A percentile compares a stretch with the other conserved stretches of the same genome.
These are phyloP conservation scores for Fusarium falciforme DNA, from an alignment of 2,329 filamentous ascomycete species.

Conservation along the genomic window DNA sequence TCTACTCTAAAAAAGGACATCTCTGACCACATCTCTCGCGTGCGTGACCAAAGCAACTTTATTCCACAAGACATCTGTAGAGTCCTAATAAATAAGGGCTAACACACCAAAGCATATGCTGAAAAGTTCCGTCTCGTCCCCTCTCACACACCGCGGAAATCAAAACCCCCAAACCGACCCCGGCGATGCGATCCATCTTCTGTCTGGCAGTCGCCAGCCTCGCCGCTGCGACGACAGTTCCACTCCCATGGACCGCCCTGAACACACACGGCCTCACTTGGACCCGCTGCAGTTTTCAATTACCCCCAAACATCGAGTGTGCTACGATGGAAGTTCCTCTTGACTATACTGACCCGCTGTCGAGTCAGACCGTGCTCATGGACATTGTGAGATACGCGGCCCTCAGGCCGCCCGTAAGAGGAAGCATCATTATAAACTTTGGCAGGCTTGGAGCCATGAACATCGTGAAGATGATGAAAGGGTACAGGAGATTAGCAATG, in stretches of 20 bases:
- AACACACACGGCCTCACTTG: not conserved
- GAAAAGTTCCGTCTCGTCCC: not conserved
- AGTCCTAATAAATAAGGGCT: not conserved
- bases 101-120: not conserved
- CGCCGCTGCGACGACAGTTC: not conserved
- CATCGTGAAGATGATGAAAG: not conserved
- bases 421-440: not conserved
- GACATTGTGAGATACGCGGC: not conserved
- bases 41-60: not conserved
- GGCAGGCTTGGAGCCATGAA: not conserved
- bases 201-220: not conserved
- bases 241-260: not conserved
- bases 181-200: not conserved
- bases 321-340: not conserved
- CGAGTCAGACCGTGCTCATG: not conserved
- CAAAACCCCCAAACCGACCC: not conserved
- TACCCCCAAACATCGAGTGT: not conserved
- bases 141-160: not conserved
- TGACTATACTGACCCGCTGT: not conserved
- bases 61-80: not conserved
- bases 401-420: not conserved
- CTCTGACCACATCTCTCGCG: not conserved
- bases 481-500: not conserved
- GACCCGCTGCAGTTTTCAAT: not conserved
- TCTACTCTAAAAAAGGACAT: not conserved